These are phyloP conservation scores for Mycena venus DNA, from an alignment of 768 basidiomycete species.

Conservation along the genomic window DNA sequence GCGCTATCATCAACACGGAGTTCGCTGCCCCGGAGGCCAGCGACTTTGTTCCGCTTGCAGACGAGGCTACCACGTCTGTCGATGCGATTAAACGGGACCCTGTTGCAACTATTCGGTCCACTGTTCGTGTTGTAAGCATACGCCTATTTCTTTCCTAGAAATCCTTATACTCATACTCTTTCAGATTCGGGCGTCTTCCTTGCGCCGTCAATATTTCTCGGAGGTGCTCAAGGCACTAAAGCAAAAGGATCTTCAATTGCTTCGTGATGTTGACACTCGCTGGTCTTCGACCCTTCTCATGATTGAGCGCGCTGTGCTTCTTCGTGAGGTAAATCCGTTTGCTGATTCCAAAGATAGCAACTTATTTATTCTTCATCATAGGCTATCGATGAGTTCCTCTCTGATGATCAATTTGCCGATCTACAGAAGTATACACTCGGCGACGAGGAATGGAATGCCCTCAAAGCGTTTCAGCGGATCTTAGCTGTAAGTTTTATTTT, in stretches of 20 bases:
- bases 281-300: slow-evolving; percentile 49
- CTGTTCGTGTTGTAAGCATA: background rate
- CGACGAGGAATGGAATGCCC: slow-evolving; percentile 41
- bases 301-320: slow-evolving; percentile 42
- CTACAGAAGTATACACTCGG: slow-evolving; percentile 38
- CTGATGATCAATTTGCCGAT: slow-evolving; percentile 38
- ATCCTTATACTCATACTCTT: too few species aligned
- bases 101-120: slow-evolving; percentile 12
- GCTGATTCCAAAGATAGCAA: too few species aligned
- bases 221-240: slow-evolving; percentile 20
- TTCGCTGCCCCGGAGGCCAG: slow-evolving; percentile 1
- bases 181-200: slow-evolving; percentile 32
- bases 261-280: slow-evolving; percentile 44
- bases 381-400: slow-evolving; percentile 43
- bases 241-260: slow-evolving; percentile 40
- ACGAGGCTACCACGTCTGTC: background rate
- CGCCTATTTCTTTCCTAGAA: too few species aligned
- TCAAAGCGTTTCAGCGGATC: slow-evolving; percentile 38
- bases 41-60: slow-evolving; percentile 2
- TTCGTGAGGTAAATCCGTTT: slow-evolving; percentile 36
- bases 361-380: slow-evolving; percentile 29
- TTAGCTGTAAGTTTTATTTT: slow-evolving; percentile 38
- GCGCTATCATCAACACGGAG: slow-evolving; percentile 16
- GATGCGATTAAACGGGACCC: slow-evolving; percentile 9
- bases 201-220: slow-evolving; percentile 30